Evolutionary conservation across 306 rosid species (phyloP).

Genomic region (Luffa aegyptiaca): DNA sequence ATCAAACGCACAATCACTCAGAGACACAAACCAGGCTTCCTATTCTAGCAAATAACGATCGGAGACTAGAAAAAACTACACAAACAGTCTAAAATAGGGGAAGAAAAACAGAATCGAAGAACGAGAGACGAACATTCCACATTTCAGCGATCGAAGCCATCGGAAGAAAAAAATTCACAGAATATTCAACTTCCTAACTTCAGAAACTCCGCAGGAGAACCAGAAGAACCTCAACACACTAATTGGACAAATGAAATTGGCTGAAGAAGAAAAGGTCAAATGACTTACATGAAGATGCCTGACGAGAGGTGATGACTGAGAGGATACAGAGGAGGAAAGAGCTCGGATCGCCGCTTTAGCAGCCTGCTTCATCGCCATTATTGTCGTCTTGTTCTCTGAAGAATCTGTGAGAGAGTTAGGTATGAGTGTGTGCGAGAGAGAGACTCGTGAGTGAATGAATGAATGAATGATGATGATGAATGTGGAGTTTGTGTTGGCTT

Average conservation of each 20-base stretch:
- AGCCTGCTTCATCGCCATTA: constrained; percentile 48
- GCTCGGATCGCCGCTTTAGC: constrained; percentile 40
- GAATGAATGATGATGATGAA: not conserved
- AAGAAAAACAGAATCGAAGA: not conserved
- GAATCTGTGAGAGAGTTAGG: not conserved
- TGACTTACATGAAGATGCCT: constrained; percentile 57
- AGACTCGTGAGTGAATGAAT: not conserved
- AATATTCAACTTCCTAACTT: not conserved
- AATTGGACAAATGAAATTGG: too few relatives aligned
- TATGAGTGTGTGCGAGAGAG: not conserved
- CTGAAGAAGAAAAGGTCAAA: too few relatives aligned
- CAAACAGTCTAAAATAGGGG: not conserved
- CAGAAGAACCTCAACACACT: not conserved
- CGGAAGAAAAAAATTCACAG: not conserved
- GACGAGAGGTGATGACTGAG: constrained; percentile 17
- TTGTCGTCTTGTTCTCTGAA: not conserved
- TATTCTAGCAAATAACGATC: not conserved
- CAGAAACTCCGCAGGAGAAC: not conserved
- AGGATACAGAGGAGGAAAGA: constrained; percentile 18
- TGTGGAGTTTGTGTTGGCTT: not conserved
- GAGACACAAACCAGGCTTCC: not conserved
- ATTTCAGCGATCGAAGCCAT: not conserved
- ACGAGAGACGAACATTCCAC: not conserved
- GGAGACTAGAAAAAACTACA: not conserved
- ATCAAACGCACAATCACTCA: not conserved